Evolutionary conservation across 345 rosid genomes (phyloP), one percentile per base, ranked within the genome.

Genomic region (Eutrema heterophyllum): DNA sequence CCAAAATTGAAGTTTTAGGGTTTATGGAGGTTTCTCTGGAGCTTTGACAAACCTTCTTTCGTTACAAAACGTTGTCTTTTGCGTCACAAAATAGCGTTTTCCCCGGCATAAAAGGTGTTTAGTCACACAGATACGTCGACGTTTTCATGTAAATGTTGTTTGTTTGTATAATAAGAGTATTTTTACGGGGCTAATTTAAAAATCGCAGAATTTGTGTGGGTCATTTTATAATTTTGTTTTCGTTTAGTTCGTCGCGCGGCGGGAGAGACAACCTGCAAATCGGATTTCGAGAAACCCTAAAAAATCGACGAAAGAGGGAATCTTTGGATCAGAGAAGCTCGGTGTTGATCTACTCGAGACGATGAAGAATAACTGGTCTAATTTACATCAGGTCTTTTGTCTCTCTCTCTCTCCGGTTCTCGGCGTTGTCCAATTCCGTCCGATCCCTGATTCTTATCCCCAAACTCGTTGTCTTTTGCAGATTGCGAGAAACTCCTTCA

Each of bases 291-390:
- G 58, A 46, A 76, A 60, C 74, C 79, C 76, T 56, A 4, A 76
- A 64, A 70, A 64, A 48, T 60, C 61, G 60, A 26, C 80, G 66
- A 53, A 45, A 69, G 62, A 27, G 59, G 36, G 18, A 61, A 69
- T 30, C 5, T 55, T 46, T 35, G 29, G 40, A 63, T 43, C 24
- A 16, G 30, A 41, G 74, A 75, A 40, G 41, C 43, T 32, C 18
- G 13, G 11, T 6, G 15, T 55, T 32, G 24, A n/a, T 55, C 24
- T 32, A 32, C 13, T 26, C 12, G 65, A 49, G 64, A 73, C 35
- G 55, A 79, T 79, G 82, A 79, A 62, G 46, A 57, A n/a, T 40
- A 39, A 79, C 3, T 74, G 68, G 79, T 70, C 64, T 38, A 73
- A 68, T n/a, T 45, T 79, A 30, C 76, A 75, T 30, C 68, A 69